Evolutionary conservation across 2,329 filamentous ascomycete species (phyloP), one percentile per base, ranked within the genome.

Genomic region (Trichoderma asperellum): DNA sequence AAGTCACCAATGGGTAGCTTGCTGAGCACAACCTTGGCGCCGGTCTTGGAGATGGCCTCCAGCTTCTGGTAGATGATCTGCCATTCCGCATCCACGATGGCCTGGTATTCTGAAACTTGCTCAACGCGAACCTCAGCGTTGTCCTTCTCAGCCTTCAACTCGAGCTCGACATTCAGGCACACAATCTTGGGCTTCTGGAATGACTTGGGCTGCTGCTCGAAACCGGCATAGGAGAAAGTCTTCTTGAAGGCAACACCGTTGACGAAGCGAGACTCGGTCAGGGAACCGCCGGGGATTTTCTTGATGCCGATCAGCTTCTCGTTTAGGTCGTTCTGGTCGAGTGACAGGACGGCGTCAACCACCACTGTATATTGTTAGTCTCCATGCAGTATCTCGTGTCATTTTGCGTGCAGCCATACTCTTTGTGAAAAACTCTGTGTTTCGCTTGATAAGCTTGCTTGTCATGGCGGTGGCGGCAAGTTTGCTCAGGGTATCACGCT

Each of bases 21-120:
- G 83, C 93, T 97, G 69, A 99, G 89, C 53, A 99, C 94, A 63
- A 99, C 94, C 88, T 97, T 97, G 73, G 96, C 96, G 67, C 96
- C 96, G 6, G 95, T 97, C 82, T 95, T 90, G 87, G 95, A 88
- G 66, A 97, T 84, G 60, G 95, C 93, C 84, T 99, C 96, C 80
- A 99, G 92, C 87, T 99, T 99, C 86, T 97, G 95, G 89, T 91
- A 98, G 81, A 99, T 99, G 79, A 99, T 99, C 82, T 97, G 94
- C 96, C 96, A 99, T 83, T 99, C 96, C 35, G 96, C 96, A 78
- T 99, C 96, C 79, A 99, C 96, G 75, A 99, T 97, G 72, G 96
- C 96, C 84, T 99, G 96, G 85, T 99, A 99, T 83, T 99, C 96
- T 24, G 95, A 97, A 64, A 99, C 96, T 82, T 98, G 94, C 83